A percentile compares a stretch with the other conserved stretches of the same genome.
Conservation (phyloP, 352 stramenopile species). For the Pythium chondricola region DNA sequence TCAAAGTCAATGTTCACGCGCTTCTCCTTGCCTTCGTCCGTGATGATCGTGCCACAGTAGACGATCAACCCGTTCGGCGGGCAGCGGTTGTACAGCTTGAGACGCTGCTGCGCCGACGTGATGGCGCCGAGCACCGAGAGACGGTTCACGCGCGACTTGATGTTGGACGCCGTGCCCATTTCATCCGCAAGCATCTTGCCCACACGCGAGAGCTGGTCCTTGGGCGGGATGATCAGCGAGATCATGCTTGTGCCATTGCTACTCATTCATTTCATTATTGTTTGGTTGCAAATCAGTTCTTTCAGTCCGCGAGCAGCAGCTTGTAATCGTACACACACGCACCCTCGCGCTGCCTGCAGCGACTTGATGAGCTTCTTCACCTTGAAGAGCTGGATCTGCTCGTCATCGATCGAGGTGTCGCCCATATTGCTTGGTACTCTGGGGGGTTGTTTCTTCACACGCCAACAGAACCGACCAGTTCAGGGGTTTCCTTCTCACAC, state of each 20-base stretch:
- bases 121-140: slow-evolving; percentile 98
- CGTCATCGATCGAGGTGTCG: slow-evolving; percentile 47
- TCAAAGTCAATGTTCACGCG: slow-evolving; percentile 99
- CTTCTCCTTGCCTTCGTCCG: slow-evolving; percentile 99
- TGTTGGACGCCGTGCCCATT: slow-evolving; percentile 99
- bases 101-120: slow-evolving; percentile 97
- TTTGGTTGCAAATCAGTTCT: no score
- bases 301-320: no score
- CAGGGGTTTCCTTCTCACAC: slow-evolving; percentile 12
- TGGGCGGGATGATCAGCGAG: slow-evolving; percentile 98
- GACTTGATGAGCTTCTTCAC: slow-evolving; percentile 99
- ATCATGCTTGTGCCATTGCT: slow-evolving; percentile 99
- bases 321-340: slow-evolving; percentile 12
- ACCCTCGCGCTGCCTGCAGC: slow-evolving; percentile 81
- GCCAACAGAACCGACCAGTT: background rate
- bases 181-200: slow-evolving; percentile 99
- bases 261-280: no score
- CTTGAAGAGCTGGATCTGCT: slow-evolving; percentile 99
- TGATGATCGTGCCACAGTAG: slow-evolving; percentile 99
- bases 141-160: slow-evolving; percentile 99
- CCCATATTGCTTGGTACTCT: background rate
- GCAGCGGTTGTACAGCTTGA: slow-evolving; percentile 98
- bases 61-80: slow-evolving; percentile 98
- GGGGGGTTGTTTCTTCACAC: background rate
- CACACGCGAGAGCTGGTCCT: slow-evolving; percentile 97